Conservation (phyloP, 1,284 basidiomycete species). For the Puccinia brachypodii region DNA sequence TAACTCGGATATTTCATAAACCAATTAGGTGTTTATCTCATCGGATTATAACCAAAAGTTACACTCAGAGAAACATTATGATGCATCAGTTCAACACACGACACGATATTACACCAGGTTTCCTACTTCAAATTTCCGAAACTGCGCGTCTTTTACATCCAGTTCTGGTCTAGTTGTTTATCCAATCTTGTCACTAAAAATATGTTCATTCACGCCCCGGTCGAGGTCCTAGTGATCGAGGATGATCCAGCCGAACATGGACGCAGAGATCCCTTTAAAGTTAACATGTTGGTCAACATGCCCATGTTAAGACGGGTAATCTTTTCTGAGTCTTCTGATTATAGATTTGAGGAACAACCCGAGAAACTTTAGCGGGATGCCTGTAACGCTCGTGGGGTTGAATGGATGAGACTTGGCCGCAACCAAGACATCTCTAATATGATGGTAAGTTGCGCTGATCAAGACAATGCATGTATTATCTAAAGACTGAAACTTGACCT, state of each 20-base stretch:
- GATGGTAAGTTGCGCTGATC: background rate
- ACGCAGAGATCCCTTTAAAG: too few species aligned
- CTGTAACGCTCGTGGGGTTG: background rate
- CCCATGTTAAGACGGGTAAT: too few species aligned
- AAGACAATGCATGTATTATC: background rate
- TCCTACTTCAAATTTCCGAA: constrained; percentile 26
- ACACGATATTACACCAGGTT: too few species aligned
- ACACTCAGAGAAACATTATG: too few species aligned
- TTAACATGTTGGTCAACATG: too few species aligned
- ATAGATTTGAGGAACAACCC: background rate
- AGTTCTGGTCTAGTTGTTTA: constrained; percentile 12
- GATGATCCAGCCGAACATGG: too few species aligned
- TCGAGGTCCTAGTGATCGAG: constrained; percentile 25
- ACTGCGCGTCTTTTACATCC: background rate
- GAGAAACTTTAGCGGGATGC: background rate
- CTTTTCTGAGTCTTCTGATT: too few species aligned
- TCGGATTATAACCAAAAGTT: too few species aligned
- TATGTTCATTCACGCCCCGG: background rate
- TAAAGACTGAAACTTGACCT: background rate
- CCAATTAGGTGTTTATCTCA: too few species aligned
- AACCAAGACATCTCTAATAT: background rate
- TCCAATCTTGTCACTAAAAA: background rate
- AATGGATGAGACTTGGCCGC: background rate
- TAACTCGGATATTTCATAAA: too few species aligned
- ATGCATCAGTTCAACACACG: too few species aligned